Conservation (phyloP, 2,329 filamentous ascomycete genomes). For the Talaromyces sp. region DNA sequence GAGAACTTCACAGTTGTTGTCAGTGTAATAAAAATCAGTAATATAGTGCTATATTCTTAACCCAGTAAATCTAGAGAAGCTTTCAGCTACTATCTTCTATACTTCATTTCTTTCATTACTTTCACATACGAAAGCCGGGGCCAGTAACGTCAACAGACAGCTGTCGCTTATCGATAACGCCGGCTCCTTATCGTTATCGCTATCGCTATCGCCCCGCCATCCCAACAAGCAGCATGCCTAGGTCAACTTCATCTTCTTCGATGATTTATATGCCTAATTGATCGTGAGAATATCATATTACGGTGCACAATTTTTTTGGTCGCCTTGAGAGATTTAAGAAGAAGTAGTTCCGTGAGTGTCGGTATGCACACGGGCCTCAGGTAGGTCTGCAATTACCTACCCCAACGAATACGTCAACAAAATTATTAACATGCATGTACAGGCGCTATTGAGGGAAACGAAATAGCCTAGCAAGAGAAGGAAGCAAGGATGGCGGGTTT, state of each 20-base stretch:
- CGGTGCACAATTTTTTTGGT: neutral
- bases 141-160: neutral
- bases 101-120: neutral
- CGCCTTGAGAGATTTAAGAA: neutral
- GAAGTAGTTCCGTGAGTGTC: neutral
- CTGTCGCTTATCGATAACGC: neutral
- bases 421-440: neutral
- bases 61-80: neutral
- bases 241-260: neutral
- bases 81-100: neutral
- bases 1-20: neutral
- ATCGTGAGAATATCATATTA: neutral
- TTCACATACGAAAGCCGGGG: neutral
- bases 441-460: neutral
- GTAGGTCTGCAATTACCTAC: neutral
- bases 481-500: slow-evolving; percentile 5
- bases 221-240: slow-evolving; percentile 7
- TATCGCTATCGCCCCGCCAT: slow-evolving; percentile 4
- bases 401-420: neutral
- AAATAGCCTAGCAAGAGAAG: neutral
- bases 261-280: neutral
- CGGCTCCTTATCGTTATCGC: slow-evolving; percentile 10
- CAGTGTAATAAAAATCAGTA: neutral
- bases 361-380: neutral
- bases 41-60: neutral